Conservation (phyloP, 2,329 filamentous ascomycete genomes). For the Juglanconis juglandina region DNA sequence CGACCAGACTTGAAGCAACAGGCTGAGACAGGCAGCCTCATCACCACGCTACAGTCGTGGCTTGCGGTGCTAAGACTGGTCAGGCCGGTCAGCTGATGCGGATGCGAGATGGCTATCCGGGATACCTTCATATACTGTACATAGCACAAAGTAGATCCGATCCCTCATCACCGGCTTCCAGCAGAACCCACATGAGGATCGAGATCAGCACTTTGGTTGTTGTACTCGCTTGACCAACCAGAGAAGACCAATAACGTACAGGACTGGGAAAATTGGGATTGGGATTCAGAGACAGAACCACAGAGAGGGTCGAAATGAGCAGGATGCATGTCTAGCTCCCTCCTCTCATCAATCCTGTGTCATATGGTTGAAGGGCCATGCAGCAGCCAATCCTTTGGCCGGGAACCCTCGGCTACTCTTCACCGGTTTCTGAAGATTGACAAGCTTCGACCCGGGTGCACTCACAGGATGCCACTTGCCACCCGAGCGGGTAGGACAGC, state of each 20-base stretch:
- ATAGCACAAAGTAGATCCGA: background rate
- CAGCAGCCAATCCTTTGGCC: conserved; percentile 13
- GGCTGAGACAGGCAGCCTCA: conserved; percentile 11
- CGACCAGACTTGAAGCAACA: background rate
- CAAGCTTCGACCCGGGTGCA: background rate
- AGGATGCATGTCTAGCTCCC: background rate
- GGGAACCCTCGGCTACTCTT: background rate
- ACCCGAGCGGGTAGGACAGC: background rate
- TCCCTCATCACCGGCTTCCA: too few relatives aligned
- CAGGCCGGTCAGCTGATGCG: background rate
- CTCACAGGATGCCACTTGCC: background rate
- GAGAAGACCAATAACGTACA: background rate
- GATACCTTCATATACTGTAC: background rate
- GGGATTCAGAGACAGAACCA: background rate
- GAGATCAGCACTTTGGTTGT: too few relatives aligned
- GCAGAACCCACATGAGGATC: too few relatives aligned
- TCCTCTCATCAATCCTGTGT: background rate
- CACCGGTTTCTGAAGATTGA: conserved; percentile 13
- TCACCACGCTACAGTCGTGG: conserved; percentile 1
- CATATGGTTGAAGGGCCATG: conserved; percentile 15
- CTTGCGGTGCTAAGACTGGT: conserved; percentile 1
- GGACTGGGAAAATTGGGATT: background rate
- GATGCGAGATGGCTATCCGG: background rate
- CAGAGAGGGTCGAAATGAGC: background rate
- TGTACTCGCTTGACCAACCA: background rate